A percentile compares a stretch with the other conserved stretches of the same genome.
Conservation (phyloP, 2,329 filamentous ascomycete species). For the Fusarium sp. region DNA sequence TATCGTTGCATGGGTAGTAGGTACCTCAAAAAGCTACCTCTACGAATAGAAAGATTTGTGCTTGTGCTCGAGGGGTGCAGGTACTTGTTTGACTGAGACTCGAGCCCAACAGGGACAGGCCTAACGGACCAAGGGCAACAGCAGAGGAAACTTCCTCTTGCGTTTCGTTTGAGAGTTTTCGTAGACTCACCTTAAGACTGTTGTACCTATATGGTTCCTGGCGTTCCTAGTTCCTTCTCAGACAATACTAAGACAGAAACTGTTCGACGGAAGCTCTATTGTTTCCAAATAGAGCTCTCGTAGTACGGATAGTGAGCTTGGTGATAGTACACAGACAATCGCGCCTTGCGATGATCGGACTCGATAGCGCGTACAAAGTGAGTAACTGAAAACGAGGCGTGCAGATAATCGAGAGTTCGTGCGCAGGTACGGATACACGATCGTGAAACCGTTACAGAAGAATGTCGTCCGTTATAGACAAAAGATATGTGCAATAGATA, state of each 20-base stretch:
- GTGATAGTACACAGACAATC: not conserved
- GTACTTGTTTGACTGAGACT: slow-evolving; percentile 20
- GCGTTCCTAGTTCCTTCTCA: slow-evolving; percentile 13
- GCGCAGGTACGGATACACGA: slow-evolving; percentile 1
- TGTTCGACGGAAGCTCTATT: slow-evolving; percentile 2
- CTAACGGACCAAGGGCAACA: slow-evolving; percentile 43
- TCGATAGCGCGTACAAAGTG: slow-evolving; percentile 1
- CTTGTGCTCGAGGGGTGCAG: slow-evolving; percentile 13
- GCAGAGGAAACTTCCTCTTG: slow-evolving; percentile 16
- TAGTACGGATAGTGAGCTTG: not conserved
- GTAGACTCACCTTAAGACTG: slow-evolving; percentile 20
- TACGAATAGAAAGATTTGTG: slow-evolving; percentile 3
- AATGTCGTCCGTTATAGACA: slow-evolving; percentile 13
- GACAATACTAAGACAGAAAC: not conserved
- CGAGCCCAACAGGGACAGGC: slow-evolving; percentile 39
- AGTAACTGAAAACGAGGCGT: not conserved
- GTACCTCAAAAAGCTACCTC: not conserved
- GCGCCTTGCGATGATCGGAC: not conserved
- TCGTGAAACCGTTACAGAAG: slow-evolving; percentile 5
- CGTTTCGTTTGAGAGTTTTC: slow-evolving; percentile 17
- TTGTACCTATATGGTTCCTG: slow-evolving; percentile 17
- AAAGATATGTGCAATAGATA: not conserved
- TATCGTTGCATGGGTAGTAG: slow-evolving; percentile 28
- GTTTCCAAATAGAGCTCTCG: slow-evolving; percentile 1
- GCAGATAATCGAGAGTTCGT: slow-evolving; percentile 1